Percentiles rank a stretch among this genome's conserved stretches.
phyloP scores from a whole-genome alignment of 192 early-diverging fungal genomes.

The Backusella westeae region DNA sequence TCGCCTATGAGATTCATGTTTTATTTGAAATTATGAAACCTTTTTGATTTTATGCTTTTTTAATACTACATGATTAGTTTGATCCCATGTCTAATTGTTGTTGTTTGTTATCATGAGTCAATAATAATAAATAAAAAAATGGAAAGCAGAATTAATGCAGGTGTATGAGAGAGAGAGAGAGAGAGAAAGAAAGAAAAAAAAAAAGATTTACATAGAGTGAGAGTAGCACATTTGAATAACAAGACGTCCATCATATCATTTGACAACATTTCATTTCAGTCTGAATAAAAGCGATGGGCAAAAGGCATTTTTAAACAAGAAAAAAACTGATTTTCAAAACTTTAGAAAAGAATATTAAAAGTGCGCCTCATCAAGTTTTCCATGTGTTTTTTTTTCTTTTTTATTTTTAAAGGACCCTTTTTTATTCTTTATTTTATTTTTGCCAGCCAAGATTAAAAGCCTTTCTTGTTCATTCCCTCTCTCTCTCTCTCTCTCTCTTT shows the following conservation, averaged over 20 bases:
- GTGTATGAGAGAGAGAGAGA: no score
- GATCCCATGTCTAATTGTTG: background rate
- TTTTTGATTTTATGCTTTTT: background rate
- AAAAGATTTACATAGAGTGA: background rate
- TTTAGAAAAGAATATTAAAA: background rate
- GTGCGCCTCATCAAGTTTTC: background rate
- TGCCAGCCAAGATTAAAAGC: conserved; percentile 1
- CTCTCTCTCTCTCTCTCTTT: background rate
- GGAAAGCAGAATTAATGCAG: no score
- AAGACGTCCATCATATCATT: background rate
- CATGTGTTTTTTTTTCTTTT: background rate
- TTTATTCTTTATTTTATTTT: background rate
- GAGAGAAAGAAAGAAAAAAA: background rate
- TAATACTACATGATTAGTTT: background rate
- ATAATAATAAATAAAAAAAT: no score
- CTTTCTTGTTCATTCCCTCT: background rate
- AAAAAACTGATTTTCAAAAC: background rate
- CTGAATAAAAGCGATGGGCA: background rate
- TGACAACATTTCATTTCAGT: background rate
- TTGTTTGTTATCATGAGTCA: background rate
- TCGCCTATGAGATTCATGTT: no score
- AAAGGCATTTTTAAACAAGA: background rate
- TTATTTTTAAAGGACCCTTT: background rate
- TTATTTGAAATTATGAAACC: background rate
- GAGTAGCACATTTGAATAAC: background rate